Percentiles rank a stretch among this genome's conserved stretches.
Evolutionary conservation across 768 basidiomycete species (phyloP).

Genomic region (Cyclocybe cylindracea): DNA sequence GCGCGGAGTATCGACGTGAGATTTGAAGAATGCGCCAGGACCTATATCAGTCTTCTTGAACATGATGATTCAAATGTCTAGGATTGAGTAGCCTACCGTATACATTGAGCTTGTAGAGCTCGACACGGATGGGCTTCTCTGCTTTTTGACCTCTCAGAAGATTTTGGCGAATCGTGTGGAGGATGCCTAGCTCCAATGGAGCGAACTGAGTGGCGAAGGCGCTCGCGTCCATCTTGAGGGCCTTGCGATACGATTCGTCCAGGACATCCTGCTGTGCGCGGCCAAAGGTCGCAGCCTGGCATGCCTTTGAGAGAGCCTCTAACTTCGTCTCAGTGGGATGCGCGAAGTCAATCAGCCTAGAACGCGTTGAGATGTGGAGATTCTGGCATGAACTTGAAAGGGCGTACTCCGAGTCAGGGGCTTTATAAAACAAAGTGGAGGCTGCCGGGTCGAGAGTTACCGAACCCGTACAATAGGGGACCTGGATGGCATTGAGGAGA

Average conservation of each 20-base stretch:
- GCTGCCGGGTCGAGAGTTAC: constrained; percentile 3
- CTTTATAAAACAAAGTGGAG: constrained; percentile 11
- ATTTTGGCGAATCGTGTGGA: constrained; percentile 8
- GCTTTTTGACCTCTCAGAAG: constrained; percentile 14
- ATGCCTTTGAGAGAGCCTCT: constrained; percentile 13
- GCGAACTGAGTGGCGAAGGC: constrained; percentile 21
- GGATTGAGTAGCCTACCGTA: constrained; percentile 27
- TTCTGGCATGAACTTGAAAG: neutral
- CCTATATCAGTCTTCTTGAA: constrained; percentile 20
- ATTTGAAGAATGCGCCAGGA: constrained; percentile 47
- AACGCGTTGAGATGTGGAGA: neutral
- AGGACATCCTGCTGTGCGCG: constrained; percentile 21
- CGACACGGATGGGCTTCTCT: constrained; percentile 18
- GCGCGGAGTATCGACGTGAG: constrained; percentile 51
- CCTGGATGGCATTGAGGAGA: constrained; percentile 1
- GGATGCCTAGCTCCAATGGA: constrained; percentile 8
- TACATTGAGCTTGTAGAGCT: constrained; percentile 39
- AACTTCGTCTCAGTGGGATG: constrained; percentile 5
- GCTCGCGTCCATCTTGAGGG: constrained; percentile 20
- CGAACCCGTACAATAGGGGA: constrained; percentile 12
- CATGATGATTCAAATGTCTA: neutral
- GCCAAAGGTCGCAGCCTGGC: constrained; percentile 27
- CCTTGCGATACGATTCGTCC: constrained; percentile 28
- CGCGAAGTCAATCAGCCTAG: constrained; percentile 36
- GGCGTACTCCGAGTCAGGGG: neutral